Percentiles rank a stretch among this genome's conserved stretches.
Conservation (phyloP, 768 basidiomycete genomes). For the Tremella mesenterica region DNA sequence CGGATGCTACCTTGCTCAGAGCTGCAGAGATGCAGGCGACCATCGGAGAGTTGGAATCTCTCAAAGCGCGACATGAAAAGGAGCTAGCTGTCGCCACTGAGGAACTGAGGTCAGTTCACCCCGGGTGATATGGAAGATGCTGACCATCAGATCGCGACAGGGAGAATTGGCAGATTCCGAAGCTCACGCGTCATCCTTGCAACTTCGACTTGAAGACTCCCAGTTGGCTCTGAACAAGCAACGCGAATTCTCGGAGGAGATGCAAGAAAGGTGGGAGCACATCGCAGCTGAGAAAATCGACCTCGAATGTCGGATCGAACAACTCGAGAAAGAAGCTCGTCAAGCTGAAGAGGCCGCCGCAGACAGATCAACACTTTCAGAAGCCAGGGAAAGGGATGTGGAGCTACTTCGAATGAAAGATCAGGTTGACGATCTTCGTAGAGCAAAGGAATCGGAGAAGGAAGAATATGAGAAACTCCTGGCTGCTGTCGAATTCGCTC, state of each 20-base stretch:
- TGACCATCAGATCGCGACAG: background rate
- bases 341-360: slow-evolving; percentile 23
- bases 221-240: slow-evolving; percentile 3
- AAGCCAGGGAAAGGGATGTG: slow-evolving; percentile 28
- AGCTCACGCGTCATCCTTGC: slow-evolving; percentile 1
- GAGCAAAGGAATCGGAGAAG: background rate
- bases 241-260: slow-evolving; percentile 10
- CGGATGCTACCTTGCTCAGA: too few relatives aligned
- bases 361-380: slow-evolving; percentile 37
- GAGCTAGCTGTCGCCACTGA: background rate
- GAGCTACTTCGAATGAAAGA: slow-evolving; percentile 26
- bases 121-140: background rate
- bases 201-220: slow-evolving; percentile 12
- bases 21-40: background rate
- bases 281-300: slow-evolving; percentile 7
- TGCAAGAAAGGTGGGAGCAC: slow-evolving; percentile 16
- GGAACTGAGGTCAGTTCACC: background rate
- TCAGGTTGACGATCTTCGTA: slow-evolving; percentile 3
- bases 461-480: slow-evolving; percentile 5
- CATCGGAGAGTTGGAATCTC: background rate
- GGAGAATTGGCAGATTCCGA: background rate
- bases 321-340: slow-evolving; percentile 13
- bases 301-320: slow-evolving; percentile 2
- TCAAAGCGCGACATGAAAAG: background rate
- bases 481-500: slow-evolving; percentile 1